These are phyloP conservation scores for Trypanosoma congolense DNA, from an alignment of 208 protist genomes.

Conservation along the genomic window DNA sequence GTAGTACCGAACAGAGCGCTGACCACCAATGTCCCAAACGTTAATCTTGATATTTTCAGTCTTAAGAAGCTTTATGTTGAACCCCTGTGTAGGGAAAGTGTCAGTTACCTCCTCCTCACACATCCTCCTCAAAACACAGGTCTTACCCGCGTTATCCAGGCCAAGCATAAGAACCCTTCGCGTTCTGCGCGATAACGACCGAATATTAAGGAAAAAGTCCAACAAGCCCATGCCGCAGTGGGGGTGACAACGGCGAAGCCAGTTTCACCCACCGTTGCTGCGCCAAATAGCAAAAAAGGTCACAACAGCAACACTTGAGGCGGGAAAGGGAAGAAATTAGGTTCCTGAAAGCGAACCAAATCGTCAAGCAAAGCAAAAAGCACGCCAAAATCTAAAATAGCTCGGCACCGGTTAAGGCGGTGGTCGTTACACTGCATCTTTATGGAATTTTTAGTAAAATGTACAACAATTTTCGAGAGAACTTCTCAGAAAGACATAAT, in stretches of 20 bases:
- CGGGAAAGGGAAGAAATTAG: no score
- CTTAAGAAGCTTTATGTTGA: constrained; percentile 95
- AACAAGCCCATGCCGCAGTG: constrained; percentile 84
- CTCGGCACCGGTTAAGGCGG: no score
- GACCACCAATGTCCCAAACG: constrained; percentile 97
- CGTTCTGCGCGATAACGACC: constrained; percentile 73
- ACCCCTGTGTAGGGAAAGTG: constrained; percentile 96
- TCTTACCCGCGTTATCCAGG: constrained; percentile 98
- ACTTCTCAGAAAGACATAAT: neutral
- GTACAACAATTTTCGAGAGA: no score
- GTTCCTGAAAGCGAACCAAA: no score
- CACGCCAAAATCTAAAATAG: no score
- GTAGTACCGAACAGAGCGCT: constrained; percentile 92
- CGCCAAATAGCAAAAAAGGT: no score
- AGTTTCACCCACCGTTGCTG: no score
- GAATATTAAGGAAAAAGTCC: constrained; percentile 78
- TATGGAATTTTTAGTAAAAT: no score
- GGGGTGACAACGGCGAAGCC: neutral
- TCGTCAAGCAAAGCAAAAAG: no score
- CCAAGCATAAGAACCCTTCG: constrained; percentile 91
- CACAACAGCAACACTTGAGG: no score
- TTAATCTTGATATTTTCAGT: constrained; percentile 92
- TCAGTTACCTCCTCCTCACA: constrained; percentile 89
- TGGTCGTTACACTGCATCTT: no score
- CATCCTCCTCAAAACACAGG: constrained; percentile 92